Conservation (phyloP, 2,329 filamentous ascomycete genomes). For the Monilinia fructicola region DNA sequence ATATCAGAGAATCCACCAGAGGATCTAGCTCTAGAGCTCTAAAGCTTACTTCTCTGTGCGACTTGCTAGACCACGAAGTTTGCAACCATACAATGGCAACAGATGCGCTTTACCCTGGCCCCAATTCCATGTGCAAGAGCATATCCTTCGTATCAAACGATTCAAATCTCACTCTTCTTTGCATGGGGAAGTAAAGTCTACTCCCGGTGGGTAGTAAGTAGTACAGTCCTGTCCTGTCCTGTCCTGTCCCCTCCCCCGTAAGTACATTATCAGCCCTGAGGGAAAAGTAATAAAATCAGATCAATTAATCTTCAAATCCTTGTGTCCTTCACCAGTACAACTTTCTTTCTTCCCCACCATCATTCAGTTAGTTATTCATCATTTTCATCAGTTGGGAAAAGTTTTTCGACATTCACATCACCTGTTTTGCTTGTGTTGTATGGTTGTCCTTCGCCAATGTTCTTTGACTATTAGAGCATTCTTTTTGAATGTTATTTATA, state of each 20-base stretch:
- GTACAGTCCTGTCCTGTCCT: too few species aligned
- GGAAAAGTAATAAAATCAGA: constrained; percentile 2
- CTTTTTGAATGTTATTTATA: neutral
- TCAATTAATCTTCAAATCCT: neutral
- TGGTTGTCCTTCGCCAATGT: neutral
- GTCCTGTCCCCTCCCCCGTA: too few species aligned
- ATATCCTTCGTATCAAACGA: constrained; percentile 13
- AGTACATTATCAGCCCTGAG: constrained; percentile 13
- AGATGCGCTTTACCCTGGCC: neutral
- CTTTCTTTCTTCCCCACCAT: neutral
- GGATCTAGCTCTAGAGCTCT: neutral
- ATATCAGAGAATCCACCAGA: constrained; percentile 13
- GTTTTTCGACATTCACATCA: neutral
- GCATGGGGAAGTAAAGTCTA: constrained; percentile 1
- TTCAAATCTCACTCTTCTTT: constrained; percentile 13
- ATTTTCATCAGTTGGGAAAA: neutral
- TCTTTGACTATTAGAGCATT: neutral
- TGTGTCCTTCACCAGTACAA: constrained; percentile 8
- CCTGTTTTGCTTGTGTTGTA: neutral
- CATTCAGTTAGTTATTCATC: neutral
- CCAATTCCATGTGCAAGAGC: constrained; percentile 4
- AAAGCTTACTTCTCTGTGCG: constrained; percentile 9
- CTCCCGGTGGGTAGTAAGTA: neutral
- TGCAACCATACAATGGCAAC: neutral
- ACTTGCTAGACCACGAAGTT: neutral